Evolutionary conservation across 164 flowering plant species (phyloP), one percentile per base, ranked within the genome.

Genomic region (Chimonanthus salicifolius): DNA sequence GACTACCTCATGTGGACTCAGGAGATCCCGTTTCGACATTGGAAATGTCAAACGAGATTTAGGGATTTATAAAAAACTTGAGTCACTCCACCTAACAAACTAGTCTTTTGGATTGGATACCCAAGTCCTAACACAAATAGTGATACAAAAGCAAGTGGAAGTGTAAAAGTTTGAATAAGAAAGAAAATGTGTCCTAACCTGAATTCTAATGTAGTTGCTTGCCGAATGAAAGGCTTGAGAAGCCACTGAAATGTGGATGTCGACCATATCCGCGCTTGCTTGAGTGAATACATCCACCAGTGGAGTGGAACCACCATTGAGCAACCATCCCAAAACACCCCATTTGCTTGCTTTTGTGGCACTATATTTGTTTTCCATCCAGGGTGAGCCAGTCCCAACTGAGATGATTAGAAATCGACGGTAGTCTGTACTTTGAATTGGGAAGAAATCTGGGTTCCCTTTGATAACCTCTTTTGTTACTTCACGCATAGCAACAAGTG

Each of bases 371-470:
- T 74, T 6, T 47, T 81, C 84, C 0, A 2, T 62, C 79, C 77
- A 84, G 9, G 74, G 10, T 0, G 86, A 62, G 1, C 94, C 94
- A 2, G 91, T 84, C n/a, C 94, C 94, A 0, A 90, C 0, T 2
- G 94, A 88, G 4, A 90, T 70, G 44, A 90, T 87, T 0, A 90
- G 81, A 51, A 80, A 83, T 45, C 85, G 78, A 0, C 71, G 74
- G 44, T 83, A 86, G 54, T 87, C 88, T 80, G 78, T 63, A 1
- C 88, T 83, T 72, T 82, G 76, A 0, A 86, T 73, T 2, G 82
- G 83, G 70, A 68, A 77, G 73, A 83, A 82, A 62, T 82, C 84
- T 5, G 82, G 85, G 58, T 84, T 83, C 60, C 72, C 48, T 43
- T 65, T 74, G 6, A 21, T 47, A 6, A 81, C 71, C 49, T 87